Percentiles rank a stretch among this genome's conserved stretches.
These are phyloP conservation scores for Claviceps monticola DNA, from an alignment of 2,329 filamentous ascomycete genomes.

Conservation along the genomic window DNA sequence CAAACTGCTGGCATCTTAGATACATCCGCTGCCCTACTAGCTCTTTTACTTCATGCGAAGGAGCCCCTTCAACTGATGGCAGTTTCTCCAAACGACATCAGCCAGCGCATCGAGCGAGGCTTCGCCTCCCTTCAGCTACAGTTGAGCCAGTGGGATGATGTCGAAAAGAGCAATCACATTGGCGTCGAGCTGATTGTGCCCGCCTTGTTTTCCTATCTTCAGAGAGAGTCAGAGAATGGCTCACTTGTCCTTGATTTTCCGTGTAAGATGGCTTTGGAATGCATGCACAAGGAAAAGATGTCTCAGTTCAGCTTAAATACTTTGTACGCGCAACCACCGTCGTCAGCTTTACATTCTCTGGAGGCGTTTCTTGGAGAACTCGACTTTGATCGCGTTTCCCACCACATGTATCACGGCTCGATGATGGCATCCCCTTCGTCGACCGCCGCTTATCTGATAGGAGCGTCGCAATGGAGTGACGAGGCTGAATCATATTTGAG, in stretches of 20 bases:
- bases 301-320: neutral
- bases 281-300: constrained; percentile 1
- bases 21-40: constrained; percentile 7
- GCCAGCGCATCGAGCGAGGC: neutral
- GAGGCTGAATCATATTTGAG: constrained; percentile 8
- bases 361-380: constrained; percentile 9
- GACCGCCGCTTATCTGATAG: constrained; percentile 11
- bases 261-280: neutral
- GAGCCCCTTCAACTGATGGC: constrained; percentile 1
- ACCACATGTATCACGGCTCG: constrained; percentile 6
- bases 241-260: constrained; percentile 5
- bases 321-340: neutral
- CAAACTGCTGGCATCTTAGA: constrained; percentile 9
- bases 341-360: constrained; percentile 6
- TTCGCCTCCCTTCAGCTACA: neutral
- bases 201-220: constrained; percentile 3
- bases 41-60: constrained; percentile 4
- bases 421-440: constrained; percentile 10
- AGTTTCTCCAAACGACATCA: neutral
- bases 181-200: constrained; percentile 10
- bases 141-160: constrained; percentile 6
- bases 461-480: constrained; percentile 7
- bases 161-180: constrained; percentile 5
- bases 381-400: constrained; percentile 8
- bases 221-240: neutral